These are phyloP conservation scores for Lentithecium fluviatile DNA, from an alignment of 495 filamentous ascomycete genomes.

Conservation along the genomic window DNA sequence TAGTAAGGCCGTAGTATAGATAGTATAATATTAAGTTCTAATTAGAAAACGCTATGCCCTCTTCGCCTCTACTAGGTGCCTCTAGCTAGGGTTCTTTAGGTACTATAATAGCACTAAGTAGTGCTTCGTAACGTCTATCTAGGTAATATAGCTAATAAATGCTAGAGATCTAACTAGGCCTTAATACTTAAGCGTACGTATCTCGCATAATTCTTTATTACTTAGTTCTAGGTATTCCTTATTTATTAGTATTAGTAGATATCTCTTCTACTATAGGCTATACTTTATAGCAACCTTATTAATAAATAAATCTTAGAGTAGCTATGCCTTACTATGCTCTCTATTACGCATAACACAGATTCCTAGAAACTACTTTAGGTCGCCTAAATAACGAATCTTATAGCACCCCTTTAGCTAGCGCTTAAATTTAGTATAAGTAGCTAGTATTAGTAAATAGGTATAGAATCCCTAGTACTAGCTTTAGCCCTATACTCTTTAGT, in stretches of 20 bases:
- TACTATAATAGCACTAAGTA: background rate
- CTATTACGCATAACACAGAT: background rate
- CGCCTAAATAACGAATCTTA: background rate
- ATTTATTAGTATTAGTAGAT: background rate
- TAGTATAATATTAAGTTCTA: background rate
- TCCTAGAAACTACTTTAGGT: background rate
- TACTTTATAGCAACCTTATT: background rate
- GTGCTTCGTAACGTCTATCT: background rate
- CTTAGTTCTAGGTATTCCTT: background rate
- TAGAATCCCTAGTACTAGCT: background rate
- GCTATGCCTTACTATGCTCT: background rate
- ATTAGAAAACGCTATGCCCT: background rate
- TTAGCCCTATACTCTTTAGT: slow-evolving; percentile 7
- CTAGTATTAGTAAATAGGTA: background rate
- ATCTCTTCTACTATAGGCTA: background rate
- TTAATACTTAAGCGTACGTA: background rate
- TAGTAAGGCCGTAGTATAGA: background rate
- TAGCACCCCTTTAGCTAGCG: background rate
- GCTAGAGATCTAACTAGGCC: background rate
- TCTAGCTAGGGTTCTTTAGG: background rate
- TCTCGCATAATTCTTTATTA: background rate
- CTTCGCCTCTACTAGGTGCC: background rate
- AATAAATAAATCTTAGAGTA: background rate
- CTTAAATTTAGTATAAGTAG: background rate
- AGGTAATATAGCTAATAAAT: background rate